Base-by-base conservation (phyloP, 1,139 yeast species). In the Geotrichum histeridarum region DNA sequence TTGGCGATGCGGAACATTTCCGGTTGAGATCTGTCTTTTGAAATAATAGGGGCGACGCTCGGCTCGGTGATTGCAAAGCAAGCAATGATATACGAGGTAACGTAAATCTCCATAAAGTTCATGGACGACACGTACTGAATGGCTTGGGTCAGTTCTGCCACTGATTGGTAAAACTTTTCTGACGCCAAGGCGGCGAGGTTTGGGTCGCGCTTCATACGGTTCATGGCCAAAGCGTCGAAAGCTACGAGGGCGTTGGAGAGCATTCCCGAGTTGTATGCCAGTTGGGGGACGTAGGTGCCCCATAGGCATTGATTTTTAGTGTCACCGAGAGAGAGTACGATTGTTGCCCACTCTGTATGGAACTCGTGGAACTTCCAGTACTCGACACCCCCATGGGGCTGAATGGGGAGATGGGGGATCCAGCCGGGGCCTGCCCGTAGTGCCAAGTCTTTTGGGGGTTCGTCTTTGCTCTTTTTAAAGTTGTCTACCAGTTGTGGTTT, bases 261-360 rank as follows among this genome's bases (percentile, higher is more conserved):
- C 54, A 50, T 50, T 3, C 44, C 43, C 15, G 54, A 50, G 37
- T 32, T 35, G 39, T 31, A 50, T 3, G 54, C 54, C 17, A 50
- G 18, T 33, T 50, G 54, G 12, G 54, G 54, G 17, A 46, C 47
- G 15, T 17, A 44, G 8, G 50, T 44, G 45, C 39, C 54, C 54
- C 54, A 50, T 22, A 50, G 38, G 33, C 11, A 9, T 22, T 31
- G 27, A 35, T 42, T 33, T 14, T 8, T 12, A 18, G 42, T 27
- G 14, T 50, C 47, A 18, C 54, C 54, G 9, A 50, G 27, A 11
- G 50, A 31, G 9, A 50, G 49, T 2, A 46, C 31, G 22, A 17
- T 37, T 8, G 50, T 35, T 8, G 54, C 49, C 8, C 32, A 18
- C 27, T 39, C 31, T 14, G 50, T 15, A 18, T 50, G 54, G 18